These are phyloP conservation scores for Trichophyton verrucosum DNA, from an alignment of 2,329 filamentous ascomycete genomes.

Conservation along the genomic window DNA sequence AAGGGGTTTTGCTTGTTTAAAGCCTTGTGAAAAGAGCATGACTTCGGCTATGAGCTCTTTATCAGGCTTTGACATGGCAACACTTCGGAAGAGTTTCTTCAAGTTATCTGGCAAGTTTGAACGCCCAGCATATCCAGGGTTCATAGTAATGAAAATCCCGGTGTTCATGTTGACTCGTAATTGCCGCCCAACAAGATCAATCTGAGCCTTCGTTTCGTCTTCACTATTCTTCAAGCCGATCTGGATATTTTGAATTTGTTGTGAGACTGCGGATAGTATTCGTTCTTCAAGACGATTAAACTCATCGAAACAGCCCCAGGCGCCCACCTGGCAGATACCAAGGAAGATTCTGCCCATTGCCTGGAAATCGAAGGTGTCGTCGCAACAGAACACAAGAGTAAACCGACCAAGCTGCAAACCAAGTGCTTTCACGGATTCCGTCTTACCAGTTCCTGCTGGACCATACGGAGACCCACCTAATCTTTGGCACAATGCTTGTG, in stretches of 20 bases:
- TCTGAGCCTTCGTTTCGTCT: slow-evolving; percentile 72
- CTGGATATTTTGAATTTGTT: slow-evolving; percentile 99
- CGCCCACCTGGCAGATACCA: slow-evolving; percentile 96
- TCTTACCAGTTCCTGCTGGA: slow-evolving; percentile 95
- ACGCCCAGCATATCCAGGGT: slow-evolving; percentile 93
- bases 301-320: slow-evolving; percentile 99
- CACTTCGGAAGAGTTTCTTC: slow-evolving; percentile 98
- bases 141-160: slow-evolving; percentile 99
- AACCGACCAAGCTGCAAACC: slow-evolving; percentile 94
- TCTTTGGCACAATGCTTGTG: slow-evolving; percentile 86
- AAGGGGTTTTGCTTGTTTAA: slow-evolving; percentile 86
- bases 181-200: slow-evolving; percentile 86
- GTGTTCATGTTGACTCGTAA: slow-evolving; percentile 84
- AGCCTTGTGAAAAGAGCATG: slow-evolving; percentile 99
- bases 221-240: slow-evolving; percentile 77
- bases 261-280: slow-evolving; percentile 93
- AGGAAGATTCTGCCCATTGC: slow-evolving; percentile 99
- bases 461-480: slow-evolving; percentile 95
- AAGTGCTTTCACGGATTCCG: slow-evolving; percentile 94
- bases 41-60: slow-evolving; percentile 99
- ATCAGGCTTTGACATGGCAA: slow-evolving; percentile 99
- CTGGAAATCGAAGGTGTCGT: slow-evolving; percentile 99
- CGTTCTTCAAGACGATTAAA: slow-evolving; percentile 98
- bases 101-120: slow-evolving; percentile 97
- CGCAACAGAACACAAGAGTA: slow-evolving; percentile 97